Conservation (phyloP, 805 yeast species). For the Wickerhamomyces bovis region DNA sequence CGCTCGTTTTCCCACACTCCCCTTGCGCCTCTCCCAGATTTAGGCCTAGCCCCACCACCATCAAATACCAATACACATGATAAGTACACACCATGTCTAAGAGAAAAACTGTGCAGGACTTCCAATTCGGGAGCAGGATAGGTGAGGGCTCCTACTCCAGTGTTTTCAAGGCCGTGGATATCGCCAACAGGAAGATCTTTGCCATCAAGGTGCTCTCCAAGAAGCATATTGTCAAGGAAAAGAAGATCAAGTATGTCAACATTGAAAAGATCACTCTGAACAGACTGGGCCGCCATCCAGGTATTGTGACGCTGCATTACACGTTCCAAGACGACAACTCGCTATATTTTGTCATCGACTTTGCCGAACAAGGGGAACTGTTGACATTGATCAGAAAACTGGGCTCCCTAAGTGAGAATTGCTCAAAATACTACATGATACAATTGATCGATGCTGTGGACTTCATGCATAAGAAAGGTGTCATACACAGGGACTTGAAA, state of each 20-base stretch:
- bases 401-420: constrained; percentile 71
- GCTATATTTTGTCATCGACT: constrained; percentile 86
- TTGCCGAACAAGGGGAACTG: constrained; percentile 93
- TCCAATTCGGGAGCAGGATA: constrained; percentile 72
- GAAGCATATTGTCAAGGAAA: constrained; percentile 88
- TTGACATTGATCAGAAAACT: constrained; percentile 68
- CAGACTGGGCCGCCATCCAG: constrained; percentile 87
- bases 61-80: not conserved
- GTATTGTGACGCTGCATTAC: constrained; percentile 84
- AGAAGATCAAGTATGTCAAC: constrained; percentile 91
- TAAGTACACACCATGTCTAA: constrained; percentile 25
- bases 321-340: constrained; percentile 92
- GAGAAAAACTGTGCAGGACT: constrained; percentile 61
- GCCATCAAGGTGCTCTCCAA: constrained; percentile 92
- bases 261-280: constrained; percentile 90
- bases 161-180: constrained; percentile 80
- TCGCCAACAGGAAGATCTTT: constrained; percentile 63
- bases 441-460: constrained; percentile 89
- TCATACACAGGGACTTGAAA: constrained; percentile 89
- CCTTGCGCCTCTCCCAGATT: not conserved
- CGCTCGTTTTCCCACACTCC: not conserved
- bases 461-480: constrained; percentile 84
- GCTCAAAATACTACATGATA: constrained; percentile 73
- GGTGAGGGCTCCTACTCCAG: constrained; percentile 98
- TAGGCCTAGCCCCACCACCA: not conserved